These are phyloP conservation scores for Hygrocybe punicea DNA, from an alignment of 768 basidiomycete genomes.

Conservation along the genomic window DNA sequence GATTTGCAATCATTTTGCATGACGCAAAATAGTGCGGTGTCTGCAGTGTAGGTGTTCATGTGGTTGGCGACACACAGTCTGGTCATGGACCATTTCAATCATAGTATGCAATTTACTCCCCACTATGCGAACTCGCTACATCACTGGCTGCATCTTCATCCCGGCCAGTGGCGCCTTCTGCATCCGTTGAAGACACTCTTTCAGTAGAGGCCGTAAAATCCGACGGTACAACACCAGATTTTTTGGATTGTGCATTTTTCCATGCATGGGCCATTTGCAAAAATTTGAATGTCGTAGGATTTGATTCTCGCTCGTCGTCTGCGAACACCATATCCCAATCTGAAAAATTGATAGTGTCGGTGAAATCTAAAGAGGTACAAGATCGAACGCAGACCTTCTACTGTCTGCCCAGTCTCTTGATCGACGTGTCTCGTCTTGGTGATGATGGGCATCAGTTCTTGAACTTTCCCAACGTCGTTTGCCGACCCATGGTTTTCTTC, in stretches of 20 bases:
- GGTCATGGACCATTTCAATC: too few relatives aligned
- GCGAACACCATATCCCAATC: slow-evolving; percentile 96
- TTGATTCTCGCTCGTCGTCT: slow-evolving; percentile 92
- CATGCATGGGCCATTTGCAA: slow-evolving; percentile 93
- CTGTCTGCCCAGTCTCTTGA: slow-evolving; percentile 76
- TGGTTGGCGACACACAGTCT: too few relatives aligned
- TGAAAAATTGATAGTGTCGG: slow-evolving; percentile 27
- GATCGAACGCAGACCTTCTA: slow-evolving; percentile 61
- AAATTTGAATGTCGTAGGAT: slow-evolving; percentile 93
- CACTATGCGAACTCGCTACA: slow-evolving; percentile 54
- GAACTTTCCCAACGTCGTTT: slow-evolving; percentile 75
- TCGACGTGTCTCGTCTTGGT: slow-evolving; percentile 82
- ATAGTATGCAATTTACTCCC: too few relatives aligned
- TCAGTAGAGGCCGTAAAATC: slow-evolving; percentile 41
- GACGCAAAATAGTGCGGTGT: too few relatives aligned
- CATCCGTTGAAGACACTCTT: background rate
- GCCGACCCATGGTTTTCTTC: slow-evolving; percentile 76
- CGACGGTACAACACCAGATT: slow-evolving; percentile 41
- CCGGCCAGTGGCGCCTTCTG: slow-evolving; percentile 27
- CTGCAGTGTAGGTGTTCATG: too few relatives aligned
- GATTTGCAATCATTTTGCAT: too few relatives aligned
- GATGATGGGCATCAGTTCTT: slow-evolving; percentile 90
- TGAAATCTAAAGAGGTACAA: background rate
- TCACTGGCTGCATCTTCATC: slow-evolving; percentile 46
- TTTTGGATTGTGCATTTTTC: slow-evolving; percentile 56